Percentiles rank a stretch among this genome's conserved stretches.
phyloP scores from a whole-genome alignment of 345 rosid species.

The Corchorus olitorius region DNA sequence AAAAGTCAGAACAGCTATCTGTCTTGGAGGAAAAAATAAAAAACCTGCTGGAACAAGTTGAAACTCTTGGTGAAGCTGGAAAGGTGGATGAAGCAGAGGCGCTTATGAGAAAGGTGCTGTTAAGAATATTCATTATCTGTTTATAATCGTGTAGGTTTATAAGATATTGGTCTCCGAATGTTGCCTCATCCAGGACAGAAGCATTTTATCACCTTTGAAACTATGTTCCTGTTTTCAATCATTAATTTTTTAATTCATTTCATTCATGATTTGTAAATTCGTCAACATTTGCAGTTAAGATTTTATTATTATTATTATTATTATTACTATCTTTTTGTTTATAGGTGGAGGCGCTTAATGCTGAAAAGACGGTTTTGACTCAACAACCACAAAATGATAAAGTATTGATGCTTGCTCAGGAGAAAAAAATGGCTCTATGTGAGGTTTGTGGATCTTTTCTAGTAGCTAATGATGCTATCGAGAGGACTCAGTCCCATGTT shows the following conservation, averaged over 20 bases:
- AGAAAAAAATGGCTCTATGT: constrained; percentile 96
- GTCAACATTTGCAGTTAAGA: background rate
- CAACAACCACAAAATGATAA: constrained; percentile 77
- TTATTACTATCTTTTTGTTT: constrained; percentile 25
- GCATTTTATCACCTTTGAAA: background rate
- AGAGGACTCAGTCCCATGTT: constrained; percentile 97
- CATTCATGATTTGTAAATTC: background rate
- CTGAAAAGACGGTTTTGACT: constrained; percentile 69
- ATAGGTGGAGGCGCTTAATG: constrained; percentile 85
- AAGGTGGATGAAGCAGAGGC: constrained; percentile 99
- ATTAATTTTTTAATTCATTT: background rate
- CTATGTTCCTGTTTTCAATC: background rate
- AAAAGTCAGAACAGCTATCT: constrained; percentile 81
- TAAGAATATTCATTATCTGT: background rate
- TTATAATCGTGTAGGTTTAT: background rate
- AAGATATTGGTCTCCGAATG: background rate
- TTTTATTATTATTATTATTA: background rate
- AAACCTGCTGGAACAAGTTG: constrained; percentile 93
- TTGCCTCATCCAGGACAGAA: background rate
- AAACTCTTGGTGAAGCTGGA: constrained; percentile 95
- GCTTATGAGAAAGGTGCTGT: constrained; percentile 88
- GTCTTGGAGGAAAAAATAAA: constrained; percentile 91
- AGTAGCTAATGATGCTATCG: constrained; percentile 93
- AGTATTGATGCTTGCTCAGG: constrained; percentile 73
- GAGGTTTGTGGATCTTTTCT: constrained; percentile 99